Percentiles rank a stretch among this genome's conserved stretches.
phyloP scores from a whole-genome alignment of 257 asterid genomes.

The Capsicum chinense region DNA sequence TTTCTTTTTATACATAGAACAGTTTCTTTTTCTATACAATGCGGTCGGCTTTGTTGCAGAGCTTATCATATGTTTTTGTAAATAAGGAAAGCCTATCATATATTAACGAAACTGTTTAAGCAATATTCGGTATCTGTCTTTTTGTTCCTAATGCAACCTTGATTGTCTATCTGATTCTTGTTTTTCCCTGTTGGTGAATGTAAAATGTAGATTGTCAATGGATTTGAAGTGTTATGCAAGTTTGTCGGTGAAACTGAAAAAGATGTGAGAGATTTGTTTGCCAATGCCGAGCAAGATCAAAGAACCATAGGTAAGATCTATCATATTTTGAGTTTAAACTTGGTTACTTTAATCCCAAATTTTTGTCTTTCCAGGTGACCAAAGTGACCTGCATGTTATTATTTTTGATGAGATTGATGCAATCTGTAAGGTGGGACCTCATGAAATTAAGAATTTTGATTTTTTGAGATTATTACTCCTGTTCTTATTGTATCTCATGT shows the following conservation, averaged over 20 bases:
- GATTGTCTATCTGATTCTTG: conserved; percentile 26
- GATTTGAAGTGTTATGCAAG: conserved; percentile 96
- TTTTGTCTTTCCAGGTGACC: conserved; percentile 78
- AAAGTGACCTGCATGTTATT: conserved; percentile 94
- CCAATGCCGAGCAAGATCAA: conserved; percentile 98
- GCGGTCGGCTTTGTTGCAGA: background rate
- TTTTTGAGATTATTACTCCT: conserved; percentile 10
- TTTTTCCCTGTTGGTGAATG: conserved; percentile 15
- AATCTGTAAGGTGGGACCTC: conserved; percentile 83
- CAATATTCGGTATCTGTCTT: background rate
- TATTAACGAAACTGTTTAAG: conserved; percentile 29
- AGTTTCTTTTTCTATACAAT: background rate
- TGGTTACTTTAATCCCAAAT: background rate
- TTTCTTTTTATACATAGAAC: background rate
- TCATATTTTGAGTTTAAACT: conserved; percentile 24
- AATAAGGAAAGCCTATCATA: conserved; percentile 19
- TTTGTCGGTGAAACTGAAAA: conserved; percentile 99
- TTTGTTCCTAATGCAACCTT: conserved; percentile 27
- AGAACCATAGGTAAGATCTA: conserved; percentile 69
- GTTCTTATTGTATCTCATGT: background rate
- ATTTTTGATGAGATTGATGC: conserved; percentile 99
- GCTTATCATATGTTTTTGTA: background rate
- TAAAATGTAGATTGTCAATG: conserved; percentile 81
- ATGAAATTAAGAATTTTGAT: conserved; percentile 2
- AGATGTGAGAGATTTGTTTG: conserved; percentile 95